Conservation (phyloP, 2,329 filamentous ascomycete species). For the Lachnellula willkommii region DNA sequence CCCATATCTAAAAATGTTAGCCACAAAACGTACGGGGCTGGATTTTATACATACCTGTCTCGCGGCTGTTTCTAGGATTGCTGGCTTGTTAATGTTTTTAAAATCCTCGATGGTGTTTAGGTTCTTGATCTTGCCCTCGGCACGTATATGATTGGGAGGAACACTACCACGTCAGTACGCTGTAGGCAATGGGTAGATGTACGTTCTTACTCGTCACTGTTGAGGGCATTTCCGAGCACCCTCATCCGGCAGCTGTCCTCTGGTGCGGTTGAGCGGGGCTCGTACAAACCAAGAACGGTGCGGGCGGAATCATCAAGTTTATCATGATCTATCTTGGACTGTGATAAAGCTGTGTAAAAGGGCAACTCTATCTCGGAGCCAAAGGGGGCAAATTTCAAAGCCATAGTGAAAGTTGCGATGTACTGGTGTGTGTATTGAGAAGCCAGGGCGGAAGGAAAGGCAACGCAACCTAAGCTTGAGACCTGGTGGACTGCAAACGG, state of each 20-base stretch:
- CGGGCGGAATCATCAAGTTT: slow-evolving; percentile 92
- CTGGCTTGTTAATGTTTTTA: slow-evolving; percentile 71
- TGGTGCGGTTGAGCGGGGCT: slow-evolving; percentile 68
- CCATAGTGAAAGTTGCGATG: slow-evolving; percentile 17
- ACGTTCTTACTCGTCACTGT: slow-evolving; percentile 67
- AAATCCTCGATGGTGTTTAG: slow-evolving; percentile 96
- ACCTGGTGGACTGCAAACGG: no score
- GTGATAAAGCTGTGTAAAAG: slow-evolving; percentile 90
- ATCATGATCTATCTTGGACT: slow-evolving; percentile 92
- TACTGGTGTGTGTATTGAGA: neutral
- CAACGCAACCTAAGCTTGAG: no score
- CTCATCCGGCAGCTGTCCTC: slow-evolving; percentile 83
- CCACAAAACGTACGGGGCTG: neutral
- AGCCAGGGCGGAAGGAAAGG: no score
- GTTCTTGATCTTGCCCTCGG: slow-evolving; percentile 92
- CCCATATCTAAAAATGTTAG: slow-evolving; percentile 69
- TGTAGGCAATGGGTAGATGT: neutral
- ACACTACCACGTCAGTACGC: slow-evolving; percentile 45
- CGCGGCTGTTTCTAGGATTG: slow-evolving; percentile 72
- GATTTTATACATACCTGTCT: slow-evolving; percentile 55
- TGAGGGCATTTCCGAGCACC: slow-evolving; percentile 80
- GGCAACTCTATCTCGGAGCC: slow-evolving; percentile 90
- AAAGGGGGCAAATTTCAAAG: slow-evolving; percentile 79
- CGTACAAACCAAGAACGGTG: slow-evolving; percentile 80
- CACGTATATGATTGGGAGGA: slow-evolving; percentile 68